Conservation (phyloP, 169 alveolate genomes). For the Fabrea salina region DNA sequence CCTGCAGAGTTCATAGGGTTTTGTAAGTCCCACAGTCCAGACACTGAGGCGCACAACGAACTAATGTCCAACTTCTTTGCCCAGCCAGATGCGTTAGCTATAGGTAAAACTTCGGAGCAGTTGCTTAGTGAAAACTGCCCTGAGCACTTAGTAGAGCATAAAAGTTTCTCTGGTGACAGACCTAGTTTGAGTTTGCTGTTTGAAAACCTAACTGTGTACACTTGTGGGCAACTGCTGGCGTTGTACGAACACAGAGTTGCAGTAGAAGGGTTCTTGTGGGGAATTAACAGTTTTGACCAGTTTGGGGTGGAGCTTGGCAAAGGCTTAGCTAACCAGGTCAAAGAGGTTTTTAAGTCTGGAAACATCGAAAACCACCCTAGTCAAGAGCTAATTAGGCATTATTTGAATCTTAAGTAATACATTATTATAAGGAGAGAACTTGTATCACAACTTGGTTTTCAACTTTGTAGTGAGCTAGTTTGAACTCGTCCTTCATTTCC, state of each 20-base stretch:
- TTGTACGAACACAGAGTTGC: slow-evolving; percentile 98
- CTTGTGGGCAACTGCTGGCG: slow-evolving; percentile 93
- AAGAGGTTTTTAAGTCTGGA: slow-evolving; percentile 9
- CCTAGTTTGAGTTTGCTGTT: slow-evolving; percentile 89
- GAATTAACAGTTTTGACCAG: slow-evolving; percentile 96
- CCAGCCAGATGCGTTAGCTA: slow-evolving; percentile 98
- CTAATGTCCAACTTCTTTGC: slow-evolving; percentile 98
- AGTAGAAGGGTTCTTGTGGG: slow-evolving; percentile 96
- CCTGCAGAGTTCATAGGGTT: slow-evolving; percentile 98
- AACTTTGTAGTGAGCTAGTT: not conserved
- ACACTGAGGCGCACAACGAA: slow-evolving; percentile 89
- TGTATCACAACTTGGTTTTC: not conserved
- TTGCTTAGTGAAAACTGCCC: slow-evolving; percentile 75
- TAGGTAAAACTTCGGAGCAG: slow-evolving; percentile 89
- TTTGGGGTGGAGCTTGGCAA: slow-evolving; percentile 98
- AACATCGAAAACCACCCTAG: slow-evolving; percentile 19
- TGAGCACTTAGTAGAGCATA: slow-evolving; percentile 85
- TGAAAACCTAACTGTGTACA: slow-evolving; percentile 82
- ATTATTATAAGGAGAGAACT: too few species aligned
- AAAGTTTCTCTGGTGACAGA: slow-evolving; percentile 95
- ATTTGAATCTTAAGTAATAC: not conserved
- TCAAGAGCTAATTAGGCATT: not conserved
- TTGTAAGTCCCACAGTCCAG: slow-evolving; percentile 88
- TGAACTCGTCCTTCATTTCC: not conserved
- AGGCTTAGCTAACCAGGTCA: slow-evolving; percentile 77